Evolutionary conservation across 2,329 filamentous ascomycete species (phyloP), one percentile per base, ranked within the genome.

Genomic region (Pseudogymnoascus sp.): DNA sequence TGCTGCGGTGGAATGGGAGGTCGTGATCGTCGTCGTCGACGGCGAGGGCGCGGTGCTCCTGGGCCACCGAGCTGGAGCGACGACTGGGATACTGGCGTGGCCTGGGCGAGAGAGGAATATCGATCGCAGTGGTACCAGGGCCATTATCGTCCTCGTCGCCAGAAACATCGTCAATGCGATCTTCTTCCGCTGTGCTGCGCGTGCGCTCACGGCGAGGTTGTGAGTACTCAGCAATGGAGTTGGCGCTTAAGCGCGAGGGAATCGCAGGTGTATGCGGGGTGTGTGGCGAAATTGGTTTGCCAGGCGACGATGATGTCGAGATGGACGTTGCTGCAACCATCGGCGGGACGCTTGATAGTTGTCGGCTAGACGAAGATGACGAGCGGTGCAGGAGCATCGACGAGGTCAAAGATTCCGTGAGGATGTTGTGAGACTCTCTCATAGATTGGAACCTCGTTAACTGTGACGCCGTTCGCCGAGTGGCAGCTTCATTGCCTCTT

Each of bases 191-290:
- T 9, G 68, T 62, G 59, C 61, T 69, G 12, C 66, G 67, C 37
- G 65, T 63, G 61, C 64, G 67, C 7, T 63, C 63, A 63, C 67
- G 63, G 14, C 67, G 68, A 61, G 70, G 71, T 59, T 74, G 73
- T 33, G 73, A 68, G 70, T 91, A 89, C 67, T 91, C 88, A 45
- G 87, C 86, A 64, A 95, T 91, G 60, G 90, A 95, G 71, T 96
- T 93, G 66, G 95, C 91, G 71, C 91, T 96, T 21, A 99, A 79
- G n/a, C 95, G 85, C 6, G 93, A 97, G 18, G 93, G 93, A 28
- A 97, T 91, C 9, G 93, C 92, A 3, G 95, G 95, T 0, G 92
- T 96, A 71, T 97, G 93, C 1, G 93, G 91, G 0, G 91, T 96
- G 71, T 93, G 91, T 8, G 90, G 92, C 2, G 91, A 96, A 16